These are phyloP conservation scores for Geotrichum ghanense DNA, from an alignment of 805 yeast species.

Conservation along the genomic window DNA sequence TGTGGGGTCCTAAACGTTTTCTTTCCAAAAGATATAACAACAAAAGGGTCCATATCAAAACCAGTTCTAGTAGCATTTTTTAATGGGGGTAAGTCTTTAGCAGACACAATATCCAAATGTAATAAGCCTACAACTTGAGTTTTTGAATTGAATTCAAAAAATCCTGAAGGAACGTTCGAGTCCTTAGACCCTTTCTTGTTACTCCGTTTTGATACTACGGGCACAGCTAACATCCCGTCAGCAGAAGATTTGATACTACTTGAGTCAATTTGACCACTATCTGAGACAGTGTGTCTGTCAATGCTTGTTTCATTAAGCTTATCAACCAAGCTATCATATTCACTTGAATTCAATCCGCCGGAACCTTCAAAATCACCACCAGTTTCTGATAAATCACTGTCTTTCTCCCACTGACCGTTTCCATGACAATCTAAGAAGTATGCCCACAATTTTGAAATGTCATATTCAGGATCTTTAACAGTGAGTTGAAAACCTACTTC, in stretches of 20 bases:
- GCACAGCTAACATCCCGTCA: background rate
- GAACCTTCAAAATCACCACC: conserved; percentile 3
- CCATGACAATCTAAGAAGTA: background rate
- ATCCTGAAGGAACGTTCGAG: background rate
- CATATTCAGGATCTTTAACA: background rate
- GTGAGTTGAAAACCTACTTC: conserved; percentile 1
- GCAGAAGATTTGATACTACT: background rate
- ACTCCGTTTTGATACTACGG: conserved; percentile 4
- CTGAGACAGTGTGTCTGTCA: too few species aligned
- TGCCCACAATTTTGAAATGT: background rate
- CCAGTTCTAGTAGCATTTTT: conserved; percentile 60
- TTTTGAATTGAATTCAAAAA: conserved; percentile 15
- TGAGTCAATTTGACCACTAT: background rate
- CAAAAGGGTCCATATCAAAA: conserved; percentile 95
- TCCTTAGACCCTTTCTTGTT: background rate
- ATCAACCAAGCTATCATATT: background rate
- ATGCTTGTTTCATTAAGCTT: background rate
- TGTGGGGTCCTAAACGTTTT: conserved; percentile 78
- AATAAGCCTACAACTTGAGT: conserved; percentile 47
- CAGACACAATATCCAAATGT: conserved; percentile 63
- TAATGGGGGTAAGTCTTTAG: conserved; percentile 69
- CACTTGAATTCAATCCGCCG: background rate
- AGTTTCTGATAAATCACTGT: background rate
- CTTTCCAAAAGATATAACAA: conserved; percentile 81
- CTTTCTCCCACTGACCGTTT: background rate